phyloP scores from a whole-genome alignment of 805 yeast species.

The Saccharomycopsis amapae region DNA sequence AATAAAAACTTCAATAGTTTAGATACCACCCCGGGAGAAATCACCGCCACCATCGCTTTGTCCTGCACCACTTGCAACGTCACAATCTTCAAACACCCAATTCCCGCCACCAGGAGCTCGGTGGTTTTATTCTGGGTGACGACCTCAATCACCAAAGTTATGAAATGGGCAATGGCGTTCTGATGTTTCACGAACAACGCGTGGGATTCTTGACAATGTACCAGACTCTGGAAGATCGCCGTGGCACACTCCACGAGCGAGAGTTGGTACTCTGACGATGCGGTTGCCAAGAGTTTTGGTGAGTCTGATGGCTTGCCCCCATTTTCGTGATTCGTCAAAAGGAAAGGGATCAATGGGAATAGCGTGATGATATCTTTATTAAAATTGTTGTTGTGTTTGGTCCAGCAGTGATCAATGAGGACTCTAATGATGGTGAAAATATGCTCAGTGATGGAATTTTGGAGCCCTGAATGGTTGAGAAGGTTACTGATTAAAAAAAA shows the following conservation, averaged over 20 bases:
- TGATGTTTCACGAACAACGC: conserved; percentile 9
- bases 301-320: background rate
- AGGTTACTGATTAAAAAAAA: conserved; percentile 1
- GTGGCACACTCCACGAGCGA: conserved; percentile 1
- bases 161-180: conserved; percentile 15
- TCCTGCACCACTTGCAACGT: conserved; percentile 8
- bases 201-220: background rate
- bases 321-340: background rate
- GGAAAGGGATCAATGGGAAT: conserved; percentile 14
- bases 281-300: background rate
- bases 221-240: conserved; percentile 2
- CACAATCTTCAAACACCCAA: conserved; percentile 4
- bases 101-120: background rate
- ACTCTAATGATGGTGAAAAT: conserved; percentile 6
- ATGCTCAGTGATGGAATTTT: conserved; percentile 4
- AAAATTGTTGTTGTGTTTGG: background rate
- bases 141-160: background rate
- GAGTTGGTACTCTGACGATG: conserved; percentile 5
- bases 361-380: conserved; percentile 3
- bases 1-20: conserved; percentile 15
- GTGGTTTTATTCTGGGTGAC: background rate
- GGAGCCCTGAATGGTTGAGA: conserved; percentile 1
- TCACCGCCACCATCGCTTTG: conserved; percentile 3
- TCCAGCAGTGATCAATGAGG: conserved; percentile 14
- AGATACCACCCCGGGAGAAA: conserved; percentile 18